Evolutionary conservation across 495 filamentous ascomycete genomes (phyloP), one percentile per base, ranked within the genome.

Genomic region (Lepidopterella palustris): DNA sequence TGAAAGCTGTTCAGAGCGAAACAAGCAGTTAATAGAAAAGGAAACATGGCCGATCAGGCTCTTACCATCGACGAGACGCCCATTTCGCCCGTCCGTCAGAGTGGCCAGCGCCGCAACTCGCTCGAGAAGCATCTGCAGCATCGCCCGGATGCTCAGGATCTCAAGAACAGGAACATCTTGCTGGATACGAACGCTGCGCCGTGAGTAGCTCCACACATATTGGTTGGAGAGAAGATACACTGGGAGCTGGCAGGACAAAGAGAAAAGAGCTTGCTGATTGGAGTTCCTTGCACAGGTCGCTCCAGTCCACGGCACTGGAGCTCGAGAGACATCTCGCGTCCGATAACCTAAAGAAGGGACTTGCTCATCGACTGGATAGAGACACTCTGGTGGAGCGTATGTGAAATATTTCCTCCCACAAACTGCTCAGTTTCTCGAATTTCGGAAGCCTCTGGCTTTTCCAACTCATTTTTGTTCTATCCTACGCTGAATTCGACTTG

Each of bases 121-220:
- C 83, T 96, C 28, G 89, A 93, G 74, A 89, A 87, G 66, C 88
- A 92, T 67, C 80, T 95, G 58, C 82, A 86, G 68, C 82, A 82
- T 57, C 87, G 90, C 35, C 90, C 90, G 10, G 87, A 91, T 21
- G 78, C 82, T 42, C 77, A 90, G 68, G 90, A 96, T 59, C 83
- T 96, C 53, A 89, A 87, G 73, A 79, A 88, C 59, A 73, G 82
- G 51, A 82, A 90, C 64, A 90, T 90, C 63, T 71, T 90, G 45
- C 76, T 87, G n/a, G 81, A 88, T 63, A 88, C 82, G 15, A 84
- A 78, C 63, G 81, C 84, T 56, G 86, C 86, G 6, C 87, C 87
- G 82, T 88, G 73, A 32, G 79, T 71, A 20, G 23, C 15, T 15
- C 11, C n/a, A 45, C 9, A 4, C 45, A 1, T 27, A 56, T n/a